Conservation (phyloP, 345 rosid genomes). For the Schrenkiella parvula region DNA sequence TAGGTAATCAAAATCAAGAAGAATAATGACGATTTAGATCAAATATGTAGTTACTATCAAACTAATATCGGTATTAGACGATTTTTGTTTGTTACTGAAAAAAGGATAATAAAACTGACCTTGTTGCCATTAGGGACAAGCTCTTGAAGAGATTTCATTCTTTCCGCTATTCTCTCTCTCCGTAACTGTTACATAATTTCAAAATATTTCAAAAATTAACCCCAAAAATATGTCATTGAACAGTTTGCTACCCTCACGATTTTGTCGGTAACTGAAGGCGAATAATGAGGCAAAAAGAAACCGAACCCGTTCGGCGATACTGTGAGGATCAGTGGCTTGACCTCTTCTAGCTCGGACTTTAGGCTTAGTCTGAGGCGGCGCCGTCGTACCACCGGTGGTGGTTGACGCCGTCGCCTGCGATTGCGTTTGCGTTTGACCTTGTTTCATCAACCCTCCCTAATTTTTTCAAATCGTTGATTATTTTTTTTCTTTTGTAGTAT, state of each 20-base stretch:
- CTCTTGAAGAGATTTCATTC: conserved; percentile 97
- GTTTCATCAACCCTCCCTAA: conserved; percentile 38
- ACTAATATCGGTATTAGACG: neutral
- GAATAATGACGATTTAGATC: neutral
- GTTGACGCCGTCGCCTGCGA: conserved; percentile 42
- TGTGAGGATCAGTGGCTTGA: conserved; percentile 99
- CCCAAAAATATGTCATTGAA: neutral
- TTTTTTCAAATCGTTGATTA: neutral
- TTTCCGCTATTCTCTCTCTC: conserved; percentile 94
- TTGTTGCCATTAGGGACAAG: conserved; percentile 95
- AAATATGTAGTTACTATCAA: neutral
- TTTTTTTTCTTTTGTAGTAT: neutral
- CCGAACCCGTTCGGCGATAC: conserved; percentile 89
- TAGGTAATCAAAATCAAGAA: neutral
- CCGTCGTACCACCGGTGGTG: conserved; percentile 29
- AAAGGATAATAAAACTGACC: conserved; percentile 36
- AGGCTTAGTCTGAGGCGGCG: conserved; percentile 57
- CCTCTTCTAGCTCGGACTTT: conserved; percentile 94
- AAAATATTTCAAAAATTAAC: neutral
- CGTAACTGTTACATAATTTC: conserved; percentile 56
- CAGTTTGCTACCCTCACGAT: neutral
- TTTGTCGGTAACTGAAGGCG: conserved; percentile 14
- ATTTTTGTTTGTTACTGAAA: neutral
- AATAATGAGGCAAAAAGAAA: neutral
- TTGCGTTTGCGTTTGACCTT: conserved; percentile 39